Conservation (phyloP, 2,329 filamentous ascomycete species). For the Erysiphe pulchra region DNA sequence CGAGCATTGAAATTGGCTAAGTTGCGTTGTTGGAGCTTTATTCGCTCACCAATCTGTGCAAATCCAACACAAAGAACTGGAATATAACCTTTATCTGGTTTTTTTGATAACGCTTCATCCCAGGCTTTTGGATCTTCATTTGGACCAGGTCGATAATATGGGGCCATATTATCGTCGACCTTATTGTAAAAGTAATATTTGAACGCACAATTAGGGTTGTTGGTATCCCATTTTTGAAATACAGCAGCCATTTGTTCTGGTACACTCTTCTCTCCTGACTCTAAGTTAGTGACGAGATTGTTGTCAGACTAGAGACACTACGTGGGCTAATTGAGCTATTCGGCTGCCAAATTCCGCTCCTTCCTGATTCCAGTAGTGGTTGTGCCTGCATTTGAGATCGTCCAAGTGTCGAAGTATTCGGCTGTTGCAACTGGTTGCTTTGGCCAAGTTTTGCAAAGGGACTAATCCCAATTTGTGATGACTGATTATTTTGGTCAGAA, state of each 20-base stretch:
- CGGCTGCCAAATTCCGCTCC: slow-evolving; percentile 12
- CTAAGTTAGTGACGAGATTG: slow-evolving; percentile 4
- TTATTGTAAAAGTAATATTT: slow-evolving; percentile 76
- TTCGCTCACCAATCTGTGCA: slow-evolving; percentile 40
- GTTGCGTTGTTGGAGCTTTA: slow-evolving; percentile 44
- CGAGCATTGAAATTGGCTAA: slow-evolving; percentile 44
- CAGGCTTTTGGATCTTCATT: slow-evolving; percentile 54
- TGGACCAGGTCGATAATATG: slow-evolving; percentile 45
- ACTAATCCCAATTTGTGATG: background rate
- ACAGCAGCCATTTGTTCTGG: slow-evolving; percentile 48
- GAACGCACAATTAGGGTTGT: slow-evolving; percentile 43
- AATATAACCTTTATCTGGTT: slow-evolving; percentile 51
- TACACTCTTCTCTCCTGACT: slow-evolving; percentile 41
- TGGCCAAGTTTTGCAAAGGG: background rate
- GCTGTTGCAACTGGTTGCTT: slow-evolving; percentile 6
- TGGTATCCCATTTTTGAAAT: slow-evolving; percentile 48
- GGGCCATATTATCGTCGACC: slow-evolving; percentile 47
- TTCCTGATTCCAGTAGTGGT: slow-evolving; percentile 9
- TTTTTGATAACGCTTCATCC: slow-evolving; percentile 62
- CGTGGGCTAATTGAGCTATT: slow-evolving; percentile 9
- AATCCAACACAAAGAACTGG: slow-evolving; percentile 57
- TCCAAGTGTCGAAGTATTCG: background rate
- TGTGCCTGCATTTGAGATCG: background rate
- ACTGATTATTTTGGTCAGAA: background rate
- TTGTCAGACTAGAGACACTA: slow-evolving; percentile 3